Percentiles rank a stretch among this genome's conserved stretches.
These are phyloP conservation scores for Jacaranda copaia DNA, from an alignment of 257 asterid genomes.

Conservation along the genomic window DNA sequence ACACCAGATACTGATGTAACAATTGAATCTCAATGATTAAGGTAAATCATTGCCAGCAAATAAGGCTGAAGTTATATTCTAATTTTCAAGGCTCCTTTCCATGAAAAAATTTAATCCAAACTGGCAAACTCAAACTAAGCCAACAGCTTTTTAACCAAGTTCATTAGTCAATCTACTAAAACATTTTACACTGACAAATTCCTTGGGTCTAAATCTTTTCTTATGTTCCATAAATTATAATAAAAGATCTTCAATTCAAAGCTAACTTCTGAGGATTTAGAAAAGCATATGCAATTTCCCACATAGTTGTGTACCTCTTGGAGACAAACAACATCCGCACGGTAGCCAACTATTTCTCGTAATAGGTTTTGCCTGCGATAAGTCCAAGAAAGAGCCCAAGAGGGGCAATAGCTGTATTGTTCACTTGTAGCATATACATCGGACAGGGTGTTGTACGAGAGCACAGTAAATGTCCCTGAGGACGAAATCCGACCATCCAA, in stretches of 20 bases:
- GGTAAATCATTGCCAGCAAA: neutral
- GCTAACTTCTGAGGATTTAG: neutral
- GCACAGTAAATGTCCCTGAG: conserved; percentile 87
- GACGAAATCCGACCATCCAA: conserved; percentile 62
- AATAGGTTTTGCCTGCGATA: conserved; percentile 92
- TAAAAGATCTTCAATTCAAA: conserved; percentile 13
- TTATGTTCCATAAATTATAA: conserved; percentile 13
- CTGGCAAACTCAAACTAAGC: neutral
- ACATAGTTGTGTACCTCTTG: conserved; percentile 81
- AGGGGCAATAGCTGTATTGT: conserved; percentile 81
- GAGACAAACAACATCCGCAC: conserved; percentile 92
- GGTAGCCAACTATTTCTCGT: conserved; percentile 93
- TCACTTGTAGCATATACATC: conserved; percentile 82
- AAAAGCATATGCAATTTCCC: conserved; percentile 23
- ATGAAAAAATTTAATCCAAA: too few relatives aligned
- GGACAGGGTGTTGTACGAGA: conserved; percentile 88
- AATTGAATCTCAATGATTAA: conserved; percentile 16
- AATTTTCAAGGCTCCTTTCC: neutral
- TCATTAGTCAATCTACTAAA: neutral
- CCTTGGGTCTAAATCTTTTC: neutral
- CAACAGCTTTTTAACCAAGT: neutral
- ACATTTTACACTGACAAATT: neutral
- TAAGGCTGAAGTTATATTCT: neutral
- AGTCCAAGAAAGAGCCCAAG: conserved; percentile 99
- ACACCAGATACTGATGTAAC: conserved; percentile 14